phyloP scores from a whole-genome alignment of 352 stramenopile species.

The Stramenopiles sp. region DNA sequence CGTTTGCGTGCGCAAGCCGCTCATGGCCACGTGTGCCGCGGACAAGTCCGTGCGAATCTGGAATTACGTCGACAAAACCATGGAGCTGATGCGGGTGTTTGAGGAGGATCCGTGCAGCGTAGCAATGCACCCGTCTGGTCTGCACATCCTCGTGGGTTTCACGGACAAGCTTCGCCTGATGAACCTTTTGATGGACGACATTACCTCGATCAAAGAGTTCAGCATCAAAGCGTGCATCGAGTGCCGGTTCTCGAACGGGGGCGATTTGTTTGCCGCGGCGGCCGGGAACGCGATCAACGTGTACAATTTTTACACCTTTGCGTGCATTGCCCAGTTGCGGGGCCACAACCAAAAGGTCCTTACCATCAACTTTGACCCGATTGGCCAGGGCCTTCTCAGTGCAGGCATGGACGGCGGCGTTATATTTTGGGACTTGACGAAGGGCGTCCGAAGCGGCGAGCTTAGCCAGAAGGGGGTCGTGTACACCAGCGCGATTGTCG shows the following conservation, averaged over 20 bases:
- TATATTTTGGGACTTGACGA: constrained; percentile 73
- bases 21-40: constrained; percentile 62
- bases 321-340: constrained; percentile 60
- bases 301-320: constrained; percentile 68
- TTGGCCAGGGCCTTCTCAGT: constrained; percentile 59
- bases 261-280: constrained; percentile 72
- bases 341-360: constrained; percentile 75
- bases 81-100: constrained; percentile 70
- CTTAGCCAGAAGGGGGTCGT: constrained; percentile 73
- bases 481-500: constrained; percentile 35
- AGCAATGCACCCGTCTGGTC: constrained; percentile 66
- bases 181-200: constrained; percentile 75
- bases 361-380: constrained; percentile 53
- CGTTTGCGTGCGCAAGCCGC: constrained; percentile 66
- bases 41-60: constrained; percentile 71
- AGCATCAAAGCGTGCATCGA: constrained; percentile 60
- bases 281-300: constrained; percentile 76
- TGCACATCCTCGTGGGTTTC: constrained; percentile 67
- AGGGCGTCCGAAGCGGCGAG: constrained; percentile 51
- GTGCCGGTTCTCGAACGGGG: constrained; percentile 65
- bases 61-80: constrained; percentile 75
- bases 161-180: constrained; percentile 63
- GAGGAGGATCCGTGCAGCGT: constrained; percentile 60
- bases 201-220: constrained; percentile 65
- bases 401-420: constrained; percentile 71